Evolutionary conservation across 768 basidiomycete species (phyloP).

Genomic region (Leucosporidium scottii): DNA sequence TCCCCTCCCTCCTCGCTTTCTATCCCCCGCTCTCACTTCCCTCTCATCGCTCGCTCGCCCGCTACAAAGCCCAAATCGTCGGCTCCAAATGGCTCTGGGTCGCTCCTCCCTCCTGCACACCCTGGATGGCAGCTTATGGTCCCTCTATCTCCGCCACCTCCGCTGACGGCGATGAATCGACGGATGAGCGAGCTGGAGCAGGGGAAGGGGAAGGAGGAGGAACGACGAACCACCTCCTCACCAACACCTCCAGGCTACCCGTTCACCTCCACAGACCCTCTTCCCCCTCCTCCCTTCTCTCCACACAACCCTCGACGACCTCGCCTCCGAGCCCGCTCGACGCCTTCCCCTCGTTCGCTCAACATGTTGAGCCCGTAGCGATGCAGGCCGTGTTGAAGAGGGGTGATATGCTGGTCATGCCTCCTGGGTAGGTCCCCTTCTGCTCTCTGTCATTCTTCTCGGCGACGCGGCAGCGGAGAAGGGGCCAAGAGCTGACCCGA

Average conservation of each 20-base stretch:
- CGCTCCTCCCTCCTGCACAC: conserved; percentile 55
- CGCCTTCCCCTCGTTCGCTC: conserved; percentile 31
- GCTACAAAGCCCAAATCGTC: conserved; percentile 66
- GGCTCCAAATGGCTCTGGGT: conserved; percentile 89
- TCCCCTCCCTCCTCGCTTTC: too few species aligned
- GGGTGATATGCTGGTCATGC: conserved; percentile 82
- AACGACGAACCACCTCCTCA: conserved; percentile 46
- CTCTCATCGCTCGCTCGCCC: conserved; percentile 4
- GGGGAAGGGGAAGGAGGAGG: conserved; percentile 4
- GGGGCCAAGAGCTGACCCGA: background rate
- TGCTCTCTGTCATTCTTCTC: background rate
- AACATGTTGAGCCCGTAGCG: conserved; percentile 55
- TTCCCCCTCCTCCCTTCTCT: too few species aligned
- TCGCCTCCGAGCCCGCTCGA: conserved; percentile 20
- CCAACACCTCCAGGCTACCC: conserved; percentile 61
- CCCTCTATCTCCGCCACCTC: too few species aligned
- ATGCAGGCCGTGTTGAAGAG: conserved; percentile 60
- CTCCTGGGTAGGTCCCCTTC: conserved; percentile 52
- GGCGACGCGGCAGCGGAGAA: background rate
- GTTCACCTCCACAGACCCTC: too few species aligned
- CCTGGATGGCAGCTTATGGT: conserved; percentile 53
- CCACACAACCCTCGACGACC: background rate
- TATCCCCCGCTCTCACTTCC: too few species aligned
- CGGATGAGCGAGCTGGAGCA: background rate
- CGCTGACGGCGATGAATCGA: background rate